Base-by-base conservation (phyloP, 2,329 filamentous ascomycete genomes). In the Colletotrichum sp. region DNA sequence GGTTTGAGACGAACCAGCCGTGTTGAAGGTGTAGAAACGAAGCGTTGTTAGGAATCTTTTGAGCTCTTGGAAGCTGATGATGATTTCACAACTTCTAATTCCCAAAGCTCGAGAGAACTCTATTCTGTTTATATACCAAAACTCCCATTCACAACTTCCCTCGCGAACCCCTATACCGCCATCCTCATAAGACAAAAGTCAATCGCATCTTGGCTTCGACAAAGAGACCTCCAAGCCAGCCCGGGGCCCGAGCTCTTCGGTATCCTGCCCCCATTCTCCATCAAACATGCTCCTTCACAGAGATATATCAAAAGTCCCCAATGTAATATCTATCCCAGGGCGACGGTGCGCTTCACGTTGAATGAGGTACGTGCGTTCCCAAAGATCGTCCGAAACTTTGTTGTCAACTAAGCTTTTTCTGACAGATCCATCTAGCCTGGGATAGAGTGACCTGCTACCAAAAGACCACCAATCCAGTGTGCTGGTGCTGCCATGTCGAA, bases 311-410 rank as follows among this genome's bases (percentile, higher is more conserved):
- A 16, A 62, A 68, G 34, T 16, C 61, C 29, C 39, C 61, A 55
- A 19, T 19, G 13, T 22, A 63, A 27, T 39, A 71, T 67, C n/a
- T 71, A 75, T 71, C 52, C 69, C 36, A 75, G 39, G 30, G n/a
- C 62, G 62, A 39, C 36, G 52, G 69, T 32, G 68, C 30, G 72
- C 72, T 62, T 75, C 69, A 75, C n/a, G 36, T 75, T 71, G 30
- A 72, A 22, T 19, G 44, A 13, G 44, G 11, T 25, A 13, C n/a
- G 44, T 52, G 13, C 30, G 15, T 27, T n/a, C 44, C 19, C 7
- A n/a, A 52, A 52, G 22, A 27, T 71, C 67, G 44, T 75, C 61
- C 59, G 67, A 71, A 75, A 65, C 29, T 16, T n/a, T 9, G 25
- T n/a, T 2, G 25, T 49, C 22, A 55, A 27, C 15, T 34, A 57